Evolutionary conservation across 106 monocot species (phyloP).

Genomic region (Dioscorea alata): DNA sequence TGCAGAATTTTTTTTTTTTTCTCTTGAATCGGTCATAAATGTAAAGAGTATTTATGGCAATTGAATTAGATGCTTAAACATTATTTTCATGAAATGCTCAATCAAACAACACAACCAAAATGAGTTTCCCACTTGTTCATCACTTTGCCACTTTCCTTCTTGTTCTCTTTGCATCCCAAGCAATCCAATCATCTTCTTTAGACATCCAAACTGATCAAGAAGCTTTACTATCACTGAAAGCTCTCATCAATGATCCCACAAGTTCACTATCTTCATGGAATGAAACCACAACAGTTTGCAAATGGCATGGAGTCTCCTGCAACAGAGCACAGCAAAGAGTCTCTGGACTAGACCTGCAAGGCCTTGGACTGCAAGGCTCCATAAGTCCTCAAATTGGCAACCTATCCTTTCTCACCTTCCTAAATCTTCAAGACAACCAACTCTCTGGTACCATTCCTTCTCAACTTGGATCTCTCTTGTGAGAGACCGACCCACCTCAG

Average conservation of each 20-base stretch:
- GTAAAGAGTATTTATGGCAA: too few species aligned
- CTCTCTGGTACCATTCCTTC: slow-evolving; percentile 17
- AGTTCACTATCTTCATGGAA: slow-evolving; percentile 27
- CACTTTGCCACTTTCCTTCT: background rate
- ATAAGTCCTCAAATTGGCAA: slow-evolving; percentile 26
- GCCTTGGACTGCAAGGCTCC: slow-evolving; percentile 17
- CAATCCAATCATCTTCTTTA: background rate
- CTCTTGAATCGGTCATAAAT: too few species aligned
- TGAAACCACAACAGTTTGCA: slow-evolving; percentile 18
- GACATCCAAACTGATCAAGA: slow-evolving; percentile 10
- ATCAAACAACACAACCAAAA: background rate
- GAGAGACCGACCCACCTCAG: too few species aligned
- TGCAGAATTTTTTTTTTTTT: too few species aligned
- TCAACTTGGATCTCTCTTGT: slow-evolving; percentile 16
- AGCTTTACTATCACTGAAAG: slow-evolving; percentile 22
- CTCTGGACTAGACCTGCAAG: slow-evolving; percentile 17
- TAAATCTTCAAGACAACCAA: slow-evolving; percentile 28
- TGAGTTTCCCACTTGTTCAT: background rate
- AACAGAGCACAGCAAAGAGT: slow-evolving; percentile 4
- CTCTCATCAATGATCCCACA: slow-evolving; percentile 28
- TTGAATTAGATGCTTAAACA: too few species aligned
- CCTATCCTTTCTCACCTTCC: slow-evolving; percentile 16
- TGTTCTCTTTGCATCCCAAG: background rate
- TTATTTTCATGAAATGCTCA: too few species aligned
- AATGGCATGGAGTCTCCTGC: slow-evolving; percentile 26